Conservation (phyloP, 139 green algal genomes). For the Chlamydomonas sphaeroides region DNA sequence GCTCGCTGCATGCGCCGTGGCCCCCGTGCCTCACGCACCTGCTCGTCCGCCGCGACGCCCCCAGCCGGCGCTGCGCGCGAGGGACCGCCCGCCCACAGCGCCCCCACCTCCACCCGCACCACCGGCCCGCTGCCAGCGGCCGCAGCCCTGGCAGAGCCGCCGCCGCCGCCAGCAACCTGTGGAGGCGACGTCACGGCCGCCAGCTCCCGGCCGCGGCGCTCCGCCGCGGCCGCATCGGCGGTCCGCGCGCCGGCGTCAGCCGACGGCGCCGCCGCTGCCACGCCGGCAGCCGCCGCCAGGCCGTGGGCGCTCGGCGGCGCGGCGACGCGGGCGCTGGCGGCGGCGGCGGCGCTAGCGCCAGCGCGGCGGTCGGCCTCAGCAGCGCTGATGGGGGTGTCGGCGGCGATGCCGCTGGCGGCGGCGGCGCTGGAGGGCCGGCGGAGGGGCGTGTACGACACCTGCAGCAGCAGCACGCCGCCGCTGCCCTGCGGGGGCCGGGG, state of each 20-base stretch:
- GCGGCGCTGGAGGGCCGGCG: too few species aligned
- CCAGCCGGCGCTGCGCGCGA: not conserved
- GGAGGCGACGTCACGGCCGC: too few species aligned
- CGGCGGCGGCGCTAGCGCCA: too few species aligned
- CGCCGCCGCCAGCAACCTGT: not conserved
- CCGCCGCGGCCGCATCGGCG: not conserved
- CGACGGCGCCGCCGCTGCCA: not conserved
- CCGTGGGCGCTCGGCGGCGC: too few species aligned
- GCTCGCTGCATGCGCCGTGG: too few species aligned
- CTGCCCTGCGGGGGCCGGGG: too few species aligned
- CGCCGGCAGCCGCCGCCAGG: too few species aligned
- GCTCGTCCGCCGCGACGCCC: not conserved
- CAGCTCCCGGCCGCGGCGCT: too few species aligned
- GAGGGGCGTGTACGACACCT: not conserved
- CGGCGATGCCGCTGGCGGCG: not conserved
- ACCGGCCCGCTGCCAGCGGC: too few species aligned
- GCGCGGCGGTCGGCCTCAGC: too few species aligned
- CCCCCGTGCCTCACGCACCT: not conserved
- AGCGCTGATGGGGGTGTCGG: not conserved
- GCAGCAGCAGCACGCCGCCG: not conserved
- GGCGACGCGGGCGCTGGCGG: too few species aligned
- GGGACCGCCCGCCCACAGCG: constrained; percentile 10
- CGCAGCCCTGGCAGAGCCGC: too few species aligned
- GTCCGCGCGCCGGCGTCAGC: not conserved
- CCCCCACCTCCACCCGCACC: constrained; percentile 25